Percentiles rank a stretch among this genome's conserved stretches.
phyloP scores from a whole-genome alignment of 2,329 filamentous ascomycete species.

The Penicillium sp. region DNA sequence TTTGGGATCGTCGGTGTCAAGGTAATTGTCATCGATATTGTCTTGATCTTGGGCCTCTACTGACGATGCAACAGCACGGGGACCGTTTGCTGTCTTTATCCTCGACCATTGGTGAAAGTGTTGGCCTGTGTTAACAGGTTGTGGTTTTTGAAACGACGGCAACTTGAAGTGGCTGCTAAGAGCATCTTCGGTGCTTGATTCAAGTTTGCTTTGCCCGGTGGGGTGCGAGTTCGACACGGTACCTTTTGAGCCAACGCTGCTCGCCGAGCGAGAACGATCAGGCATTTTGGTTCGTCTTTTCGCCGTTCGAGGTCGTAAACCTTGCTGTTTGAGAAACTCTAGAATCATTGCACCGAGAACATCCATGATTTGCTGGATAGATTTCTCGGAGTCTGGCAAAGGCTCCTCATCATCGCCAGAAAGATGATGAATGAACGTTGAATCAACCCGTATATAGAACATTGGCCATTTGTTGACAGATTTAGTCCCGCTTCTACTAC shows the following conservation, averaged over 20 bases:
- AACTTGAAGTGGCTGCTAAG: conserved; percentile 26
- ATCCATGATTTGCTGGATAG: conserved; percentile 54
- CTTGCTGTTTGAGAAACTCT: conserved; percentile 68
- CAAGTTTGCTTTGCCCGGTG: background rate
- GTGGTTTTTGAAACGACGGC: conserved; percentile 22
- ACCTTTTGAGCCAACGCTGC: conserved; percentile 2
- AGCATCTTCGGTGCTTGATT: conserved; percentile 21
- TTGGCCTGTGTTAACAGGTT: conserved; percentile 8
- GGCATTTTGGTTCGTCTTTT: conserved; percentile 15
- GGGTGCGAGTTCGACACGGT: background rate
- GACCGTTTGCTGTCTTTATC: conserved; percentile 33
- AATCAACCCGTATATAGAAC: conserved; percentile 69
- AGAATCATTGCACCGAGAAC: conserved; percentile 63
- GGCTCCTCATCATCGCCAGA: conserved; percentile 38
- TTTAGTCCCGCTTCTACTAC: conserved; percentile 53
- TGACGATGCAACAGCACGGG: background rate
- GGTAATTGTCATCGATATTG: background rate
- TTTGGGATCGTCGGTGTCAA: no score
- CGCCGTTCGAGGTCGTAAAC: conserved; percentile 54
- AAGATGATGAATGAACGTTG: conserved; percentile 40
- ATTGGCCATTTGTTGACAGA: conserved; percentile 78
- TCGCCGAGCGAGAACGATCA: conserved; percentile 3
- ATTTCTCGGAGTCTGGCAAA: conserved; percentile 34
- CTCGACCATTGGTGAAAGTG: conserved; percentile 39
- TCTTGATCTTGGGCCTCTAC: conserved; percentile 1